These are phyloP conservation scores for Aspergillus hiratsukae DNA, from an alignment of 2,329 filamentous ascomycete species.

Conservation along the genomic window DNA sequence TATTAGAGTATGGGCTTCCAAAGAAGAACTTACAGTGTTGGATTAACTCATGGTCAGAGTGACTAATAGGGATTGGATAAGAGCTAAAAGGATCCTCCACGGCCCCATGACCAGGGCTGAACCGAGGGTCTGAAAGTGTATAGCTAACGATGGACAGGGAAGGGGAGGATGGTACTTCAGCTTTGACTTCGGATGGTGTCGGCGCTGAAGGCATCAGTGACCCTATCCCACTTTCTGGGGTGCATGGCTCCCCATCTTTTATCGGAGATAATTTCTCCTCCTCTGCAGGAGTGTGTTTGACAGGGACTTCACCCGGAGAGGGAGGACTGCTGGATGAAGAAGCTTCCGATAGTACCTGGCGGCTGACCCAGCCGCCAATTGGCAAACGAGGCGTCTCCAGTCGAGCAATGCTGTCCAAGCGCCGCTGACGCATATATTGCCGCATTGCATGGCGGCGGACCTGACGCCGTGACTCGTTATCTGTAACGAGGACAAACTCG, in stretches of 20 bases:
- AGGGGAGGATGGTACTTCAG: slow-evolving; percentile 7
- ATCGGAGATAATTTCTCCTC: slow-evolving; percentile 3
- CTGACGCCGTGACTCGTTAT: slow-evolving; percentile 28
- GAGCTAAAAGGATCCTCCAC: slow-evolving; percentile 23
- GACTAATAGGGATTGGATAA: slow-evolving; percentile 23
- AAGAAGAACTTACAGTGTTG: slow-evolving; percentile 26
- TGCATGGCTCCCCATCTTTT: slow-evolving; percentile 6
- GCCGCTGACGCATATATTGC: slow-evolving; percentile 31
- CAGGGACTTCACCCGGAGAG: slow-evolving; percentile 10
- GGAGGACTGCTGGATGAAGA: slow-evolving; percentile 3
- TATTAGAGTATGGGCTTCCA: background rate
- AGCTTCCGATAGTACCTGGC: background rate
- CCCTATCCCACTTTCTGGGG: slow-evolving; percentile 3
- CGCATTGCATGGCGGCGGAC: slow-evolving; percentile 35
- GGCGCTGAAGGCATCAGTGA: slow-evolving; percentile 6
- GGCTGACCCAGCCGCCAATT: slow-evolving; percentile 21
- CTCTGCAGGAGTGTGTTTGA: slow-evolving; percentile 3
- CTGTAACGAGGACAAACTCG: slow-evolving; percentile 31
- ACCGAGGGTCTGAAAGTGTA: slow-evolving; percentile 10
- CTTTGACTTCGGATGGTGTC: slow-evolving; percentile 11
- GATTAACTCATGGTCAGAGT: slow-evolving; percentile 25
- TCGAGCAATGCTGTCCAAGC: slow-evolving; percentile 29
- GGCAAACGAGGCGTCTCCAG: slow-evolving; percentile 26
- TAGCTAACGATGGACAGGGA: slow-evolving; percentile 4
- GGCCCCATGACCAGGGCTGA: slow-evolving; percentile 14